Percentiles rank a stretch among this genome's conserved stretches.
Evolutionary conservation across 805 yeast species (phyloP).

Genomic region (Wilhelminamyces savonicus): DNA sequence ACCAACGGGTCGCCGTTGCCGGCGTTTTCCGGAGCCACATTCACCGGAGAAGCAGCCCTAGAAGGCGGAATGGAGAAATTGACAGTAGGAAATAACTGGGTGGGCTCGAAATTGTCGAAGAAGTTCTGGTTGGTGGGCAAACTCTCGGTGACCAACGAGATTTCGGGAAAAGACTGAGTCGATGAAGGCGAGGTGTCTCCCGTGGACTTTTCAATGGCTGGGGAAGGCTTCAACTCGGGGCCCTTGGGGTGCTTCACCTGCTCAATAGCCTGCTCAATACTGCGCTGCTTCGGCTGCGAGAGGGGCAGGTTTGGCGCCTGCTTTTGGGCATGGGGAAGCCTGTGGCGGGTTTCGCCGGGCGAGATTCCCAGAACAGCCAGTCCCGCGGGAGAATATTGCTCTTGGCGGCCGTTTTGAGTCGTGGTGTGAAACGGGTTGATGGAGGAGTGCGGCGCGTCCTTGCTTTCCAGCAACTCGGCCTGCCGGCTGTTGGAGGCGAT

Average conservation of each 20-base stretch:
- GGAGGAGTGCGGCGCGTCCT: conserved; percentile 17
- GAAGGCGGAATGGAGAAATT: conserved; percentile 31
- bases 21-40: no score
- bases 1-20: no score
- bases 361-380: conserved; percentile 4
- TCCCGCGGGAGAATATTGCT: conserved; percentile 4
- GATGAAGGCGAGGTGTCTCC: conserved; percentile 29
- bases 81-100: conserved; percentile 46
- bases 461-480: conserved; percentile 26
- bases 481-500: conserved; percentile 32
- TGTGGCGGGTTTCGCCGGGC: conserved; percentile 2
- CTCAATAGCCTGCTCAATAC: conserved; percentile 29
- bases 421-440: no score
- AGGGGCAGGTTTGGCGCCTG: neutral
- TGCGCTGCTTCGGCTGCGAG: conserved; percentile 5
- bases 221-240: conserved; percentile 2
- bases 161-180: conserved; percentile 40
- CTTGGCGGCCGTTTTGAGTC: conserved; percentile 11
- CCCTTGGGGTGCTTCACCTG: conserved; percentile 17
- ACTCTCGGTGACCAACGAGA: conserved; percentile 49
- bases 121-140: conserved; percentile 41
- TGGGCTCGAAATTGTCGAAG: conserved; percentile 49
- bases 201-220: conserved; percentile 2
- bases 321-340: neutral
- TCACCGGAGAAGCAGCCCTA: conserved; percentile 32